Evolutionary conservation across 176 grass and related monocot species (phyloP), one percentile per base, ranked within the genome.

Genomic region (Aegilops tauschii): DNA sequence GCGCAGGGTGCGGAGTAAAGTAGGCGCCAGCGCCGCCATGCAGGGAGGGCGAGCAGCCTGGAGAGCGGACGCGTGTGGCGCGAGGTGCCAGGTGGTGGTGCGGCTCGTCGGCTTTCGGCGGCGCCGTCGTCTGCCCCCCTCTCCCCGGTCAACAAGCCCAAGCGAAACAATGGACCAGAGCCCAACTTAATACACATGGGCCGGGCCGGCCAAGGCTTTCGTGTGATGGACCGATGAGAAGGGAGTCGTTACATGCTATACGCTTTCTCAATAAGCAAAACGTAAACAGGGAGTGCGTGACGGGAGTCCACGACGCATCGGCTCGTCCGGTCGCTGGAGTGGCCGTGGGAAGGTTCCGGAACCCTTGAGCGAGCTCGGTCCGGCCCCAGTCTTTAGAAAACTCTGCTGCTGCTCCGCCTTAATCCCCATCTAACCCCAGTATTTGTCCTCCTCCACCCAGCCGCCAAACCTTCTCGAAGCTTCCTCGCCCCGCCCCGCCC

Each of bases 331-430:
- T 85, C 85, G 52, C 52, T 69, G 30, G 28, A 58, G 54, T 50
- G 18, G 54, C 50, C 66, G 20, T 27, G 18, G 30, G 92, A 94
- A 91, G 76, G 37, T 94, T 94, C 89, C 29, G 83, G 92, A 94
- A 91, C 76, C 39, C 71, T 86, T 9, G 80, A 82, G 86, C 61
- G 80, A 82, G 86, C 47, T 89, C 37, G 54, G 21, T 2, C 54
- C 18, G 18, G 54, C 54, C 65, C 66, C 83, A 6, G 69, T 98
- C 28, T 85, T 92, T 92, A 87, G 73, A 94, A 65, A 91, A 92
- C 69, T 88, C 73, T 27, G 32, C 23, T 70, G 76, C 12, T 47
- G 72, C 34, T 83, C 88, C 88, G 17, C 28, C 10, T 27, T 65
- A 81, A 86, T 79, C 86, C 59, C 62, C 69, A 61, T 84, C 80